A percentile compares a stretch with the other conserved stretches of the same genome.
phyloP scores from a whole-genome alignment of 2,329 filamentous ascomycete species.

The Trichoderma semiorbis region DNA sequence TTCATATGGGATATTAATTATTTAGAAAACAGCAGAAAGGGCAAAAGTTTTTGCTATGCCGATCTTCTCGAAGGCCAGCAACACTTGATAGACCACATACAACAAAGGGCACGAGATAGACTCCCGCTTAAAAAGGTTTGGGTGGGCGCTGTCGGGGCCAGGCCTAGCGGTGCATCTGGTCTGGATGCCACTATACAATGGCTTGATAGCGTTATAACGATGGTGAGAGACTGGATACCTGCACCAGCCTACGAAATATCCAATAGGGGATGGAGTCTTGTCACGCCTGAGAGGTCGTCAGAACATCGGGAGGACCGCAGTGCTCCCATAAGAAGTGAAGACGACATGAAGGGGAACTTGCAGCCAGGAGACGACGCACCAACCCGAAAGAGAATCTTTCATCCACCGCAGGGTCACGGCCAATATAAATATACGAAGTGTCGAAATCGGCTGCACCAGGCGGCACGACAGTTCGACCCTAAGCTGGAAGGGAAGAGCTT shows the following conservation, averaged over 20 bases:
- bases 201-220: slow-evolving; percentile 32
- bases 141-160: slow-evolving; percentile 38
- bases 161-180: slow-evolving; percentile 27
- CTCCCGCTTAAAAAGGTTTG: slow-evolving; percentile 43
- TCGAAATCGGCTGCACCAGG: slow-evolving; percentile 44
- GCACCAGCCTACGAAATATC: slow-evolving; percentile 28
- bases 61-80: slow-evolving; percentile 47
- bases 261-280: slow-evolving; percentile 37
- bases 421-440: slow-evolving; percentile 30
- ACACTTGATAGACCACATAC: slow-evolving; percentile 39
- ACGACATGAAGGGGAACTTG: slow-evolving; percentile 24
- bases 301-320: not conserved
- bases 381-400: slow-evolving; percentile 41
- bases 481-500: slow-evolving; percentile 9
- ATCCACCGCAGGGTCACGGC: slow-evolving; percentile 39
- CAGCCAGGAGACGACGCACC: slow-evolving; percentile 20
- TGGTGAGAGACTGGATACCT: slow-evolving; percentile 38
- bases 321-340: not conserved
- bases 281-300: slow-evolving; percentile 24
- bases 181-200: slow-evolving; percentile 43
- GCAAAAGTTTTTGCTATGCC: slow-evolving; percentile 25
- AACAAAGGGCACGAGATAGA: slow-evolving; percentile 24
- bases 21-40: slow-evolving; percentile 24
- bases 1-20: slow-evolving; percentile 52
- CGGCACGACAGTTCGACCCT: slow-evolving; percentile 25